Evolutionary conservation across 2,329 filamentous ascomycete species (phyloP).

Genomic region (Calonectria naviculata): DNA sequence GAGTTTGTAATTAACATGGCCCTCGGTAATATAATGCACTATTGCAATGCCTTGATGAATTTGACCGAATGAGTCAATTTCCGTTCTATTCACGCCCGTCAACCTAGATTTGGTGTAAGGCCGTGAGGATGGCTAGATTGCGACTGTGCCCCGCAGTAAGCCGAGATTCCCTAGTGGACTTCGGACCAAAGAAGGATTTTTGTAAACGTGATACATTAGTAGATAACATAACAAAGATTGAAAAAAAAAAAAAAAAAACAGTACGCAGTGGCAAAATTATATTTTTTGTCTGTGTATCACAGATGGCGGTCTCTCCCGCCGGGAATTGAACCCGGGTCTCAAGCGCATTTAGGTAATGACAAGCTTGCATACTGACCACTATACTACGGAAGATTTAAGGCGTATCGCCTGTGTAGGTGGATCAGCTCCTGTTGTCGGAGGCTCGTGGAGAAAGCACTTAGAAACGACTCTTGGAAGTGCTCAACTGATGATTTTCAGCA

Average conservation of each 20-base stretch:
- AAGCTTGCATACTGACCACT: slow-evolving; percentile 26
- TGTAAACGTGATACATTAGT: not conserved
- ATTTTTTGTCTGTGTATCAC: slow-evolving; percentile 6
- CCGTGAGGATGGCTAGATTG: not conserved
- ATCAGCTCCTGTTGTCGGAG: too few species aligned
- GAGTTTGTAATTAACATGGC: not conserved
- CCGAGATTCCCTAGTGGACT: not conserved
- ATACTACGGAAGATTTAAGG: too few species aligned
- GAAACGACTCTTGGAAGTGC: too few species aligned
- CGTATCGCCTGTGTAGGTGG: slow-evolving; percentile 21
- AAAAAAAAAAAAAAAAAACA: not conserved
- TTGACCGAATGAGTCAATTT: not conserved
- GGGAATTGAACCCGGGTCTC: slow-evolving; percentile 26
- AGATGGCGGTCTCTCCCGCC: slow-evolving; percentile 22
- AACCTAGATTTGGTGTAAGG: not conserved
- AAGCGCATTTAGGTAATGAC: not conserved
- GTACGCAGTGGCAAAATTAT: not conserved
- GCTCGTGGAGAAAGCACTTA: too few species aligned
- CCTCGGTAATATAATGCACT: not conserved
- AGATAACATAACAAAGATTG: not conserved
- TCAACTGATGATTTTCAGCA: too few species aligned
- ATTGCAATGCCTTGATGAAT: not conserved
- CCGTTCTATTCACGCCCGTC: not conserved
- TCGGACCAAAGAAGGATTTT: not conserved
- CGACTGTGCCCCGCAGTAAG: not conserved